Conservation (phyloP, 2,329 filamentous ascomycete species). For the Penicillium sp. region DNA sequence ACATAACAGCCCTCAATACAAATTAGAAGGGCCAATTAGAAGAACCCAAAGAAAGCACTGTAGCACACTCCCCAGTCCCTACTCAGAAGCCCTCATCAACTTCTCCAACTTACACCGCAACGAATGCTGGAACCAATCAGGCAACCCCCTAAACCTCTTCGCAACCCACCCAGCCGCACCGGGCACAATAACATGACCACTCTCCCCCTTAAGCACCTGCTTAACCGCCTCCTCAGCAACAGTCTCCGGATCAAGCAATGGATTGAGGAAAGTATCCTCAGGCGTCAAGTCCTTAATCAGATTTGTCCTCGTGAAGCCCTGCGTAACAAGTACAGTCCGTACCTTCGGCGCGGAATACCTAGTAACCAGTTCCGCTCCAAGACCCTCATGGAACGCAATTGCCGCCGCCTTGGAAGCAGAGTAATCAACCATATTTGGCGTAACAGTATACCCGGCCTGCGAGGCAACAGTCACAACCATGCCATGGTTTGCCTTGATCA, state of each 20-base stretch:
- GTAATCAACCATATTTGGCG: slow-evolving; percentile 66
- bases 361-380: slow-evolving; percentile 56
- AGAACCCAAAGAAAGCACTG: too few species aligned
- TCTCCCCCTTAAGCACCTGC: slow-evolving; percentile 57
- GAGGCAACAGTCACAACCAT: slow-evolving; percentile 69
- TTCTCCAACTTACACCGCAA: slow-evolving; percentile 44
- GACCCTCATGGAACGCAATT: slow-evolving; percentile 64
- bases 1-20: neutral
- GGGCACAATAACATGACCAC: slow-evolving; percentile 56
- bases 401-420: slow-evolving; percentile 63
- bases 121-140: slow-evolving; percentile 60
- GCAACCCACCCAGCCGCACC: slow-evolving; percentile 45
- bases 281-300: slow-evolving; percentile 57
- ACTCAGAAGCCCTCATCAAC: slow-evolving; percentile 22
- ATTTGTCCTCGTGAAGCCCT: slow-evolving; percentile 59
- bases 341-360: slow-evolving; percentile 61
- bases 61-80: too few species aligned
- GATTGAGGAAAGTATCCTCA: slow-evolving; percentile 50
- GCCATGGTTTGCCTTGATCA: slow-evolving; percentile 63
- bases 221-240: slow-evolving; percentile 62
- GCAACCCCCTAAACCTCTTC: slow-evolving; percentile 48
- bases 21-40: too few species aligned
- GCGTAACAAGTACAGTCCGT: slow-evolving; percentile 61
- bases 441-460: slow-evolving; percentile 58
- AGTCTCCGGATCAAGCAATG: slow-evolving; percentile 56